Evolutionary conservation across 2,329 filamentous ascomycete genomes (phyloP).

Genomic region (Pseudocercospora ulei): DNA sequence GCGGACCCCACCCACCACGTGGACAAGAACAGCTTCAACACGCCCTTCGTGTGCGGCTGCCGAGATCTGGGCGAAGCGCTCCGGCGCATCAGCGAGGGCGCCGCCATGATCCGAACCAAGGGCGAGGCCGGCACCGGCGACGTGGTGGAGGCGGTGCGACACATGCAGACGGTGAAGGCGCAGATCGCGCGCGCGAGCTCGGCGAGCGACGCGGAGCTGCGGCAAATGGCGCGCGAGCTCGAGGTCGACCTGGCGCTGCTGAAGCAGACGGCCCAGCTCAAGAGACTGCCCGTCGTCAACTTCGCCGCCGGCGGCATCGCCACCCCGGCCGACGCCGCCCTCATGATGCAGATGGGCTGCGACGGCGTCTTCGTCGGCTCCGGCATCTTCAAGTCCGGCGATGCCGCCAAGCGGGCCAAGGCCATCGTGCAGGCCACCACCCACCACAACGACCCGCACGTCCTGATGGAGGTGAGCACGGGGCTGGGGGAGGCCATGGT

Average conservation of each 20-base stretch:
- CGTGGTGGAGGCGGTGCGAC: slow-evolving; percentile 88
- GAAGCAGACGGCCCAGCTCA: slow-evolving; percentile 75
- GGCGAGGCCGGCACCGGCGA: slow-evolving; percentile 96
- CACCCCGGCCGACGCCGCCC: slow-evolving; percentile 90
- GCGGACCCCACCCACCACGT: slow-evolving; percentile 88
- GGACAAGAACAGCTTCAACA: slow-evolving; percentile 70
- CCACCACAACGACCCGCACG: slow-evolving; percentile 74
- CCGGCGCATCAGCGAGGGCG: slow-evolving; percentile 80
- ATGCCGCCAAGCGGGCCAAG: slow-evolving; percentile 79
- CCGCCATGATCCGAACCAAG: slow-evolving; percentile 98
- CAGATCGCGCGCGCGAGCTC: slow-evolving; percentile 65
- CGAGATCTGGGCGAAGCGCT: slow-evolving; percentile 88
- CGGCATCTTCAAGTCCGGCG: slow-evolving; percentile 94
- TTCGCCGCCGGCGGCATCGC: slow-evolving; percentile 98
- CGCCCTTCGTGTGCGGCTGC: slow-evolving; percentile 94
- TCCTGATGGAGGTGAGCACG: slow-evolving; percentile 76
- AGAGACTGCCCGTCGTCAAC: slow-evolving; percentile 87
- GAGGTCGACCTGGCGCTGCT: slow-evolving; percentile 69
- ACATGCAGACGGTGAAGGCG: slow-evolving; percentile 81
- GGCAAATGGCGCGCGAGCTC: slow-evolving; percentile 70
- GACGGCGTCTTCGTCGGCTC: slow-evolving; percentile 96
- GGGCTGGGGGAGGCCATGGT: slow-evolving; percentile 97
- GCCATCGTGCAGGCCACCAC: slow-evolving; percentile 93
- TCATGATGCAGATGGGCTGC: slow-evolving; percentile 99
- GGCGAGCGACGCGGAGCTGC: slow-evolving; percentile 61